A percentile compares a stretch with the other conserved stretches of the same genome.
Evolutionary conservation across 2,329 filamentous ascomycete species (phyloP).

Genomic region (Hymenoscyphus occultus): DNA sequence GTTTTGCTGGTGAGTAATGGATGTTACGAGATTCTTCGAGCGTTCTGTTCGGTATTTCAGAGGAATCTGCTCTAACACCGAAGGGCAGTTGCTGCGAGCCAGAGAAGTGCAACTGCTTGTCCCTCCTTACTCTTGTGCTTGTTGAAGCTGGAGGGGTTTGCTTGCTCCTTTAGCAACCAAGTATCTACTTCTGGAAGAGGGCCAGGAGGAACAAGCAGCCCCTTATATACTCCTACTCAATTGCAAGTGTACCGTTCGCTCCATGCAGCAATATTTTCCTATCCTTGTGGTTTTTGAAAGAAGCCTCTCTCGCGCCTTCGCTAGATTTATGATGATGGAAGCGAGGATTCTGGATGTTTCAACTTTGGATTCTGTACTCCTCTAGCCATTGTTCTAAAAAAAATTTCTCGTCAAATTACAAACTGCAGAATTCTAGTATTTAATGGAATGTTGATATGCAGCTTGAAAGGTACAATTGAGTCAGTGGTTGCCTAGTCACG

Average conservation of each 20-base stretch:
- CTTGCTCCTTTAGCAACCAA: not conserved
- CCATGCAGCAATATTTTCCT: not conserved
- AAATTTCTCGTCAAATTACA: not conserved
- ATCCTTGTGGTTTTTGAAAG: not conserved
- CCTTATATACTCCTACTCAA: not conserved
- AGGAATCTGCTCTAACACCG: not conserved
- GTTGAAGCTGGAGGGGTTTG: not conserved
- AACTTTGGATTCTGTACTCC: not conserved
- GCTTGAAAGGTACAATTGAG: not conserved
- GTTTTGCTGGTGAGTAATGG: not conserved
- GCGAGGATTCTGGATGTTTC: not conserved
- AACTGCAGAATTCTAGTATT: not conserved
- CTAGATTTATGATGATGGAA: not conserved
- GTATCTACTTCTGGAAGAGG: not conserved
- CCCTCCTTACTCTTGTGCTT: not conserved
- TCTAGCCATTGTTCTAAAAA: not conserved
- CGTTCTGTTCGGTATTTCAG: not conserved
- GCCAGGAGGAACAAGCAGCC: not conserved
- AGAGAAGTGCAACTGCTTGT: not conserved
- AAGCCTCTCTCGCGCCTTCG: not conserved
- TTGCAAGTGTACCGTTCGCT: not conserved
- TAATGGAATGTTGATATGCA: not conserved
- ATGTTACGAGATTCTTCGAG: too few relatives aligned
- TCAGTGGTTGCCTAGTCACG: slow-evolving; percentile 10
- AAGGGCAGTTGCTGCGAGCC: not conserved